Evolutionary conservation across 176 grass and related monocot genomes (phyloP).

Genomic region (barley (Hordeum vulgare)): DNA sequence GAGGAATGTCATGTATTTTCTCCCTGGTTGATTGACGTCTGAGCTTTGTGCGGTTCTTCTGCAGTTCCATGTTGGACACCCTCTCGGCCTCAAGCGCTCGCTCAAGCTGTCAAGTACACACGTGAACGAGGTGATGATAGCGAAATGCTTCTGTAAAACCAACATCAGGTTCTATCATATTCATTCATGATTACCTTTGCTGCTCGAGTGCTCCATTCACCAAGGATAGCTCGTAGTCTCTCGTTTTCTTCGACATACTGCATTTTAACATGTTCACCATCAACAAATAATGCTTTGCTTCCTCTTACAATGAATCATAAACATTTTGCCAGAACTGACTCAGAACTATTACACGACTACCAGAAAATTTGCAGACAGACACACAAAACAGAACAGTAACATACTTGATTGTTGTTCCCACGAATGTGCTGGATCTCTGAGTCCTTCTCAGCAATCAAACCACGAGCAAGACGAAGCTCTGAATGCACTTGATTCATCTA

Average conservation of each 20-base stretch:
- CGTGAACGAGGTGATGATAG: neutral
- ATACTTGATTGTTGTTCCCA: slow-evolving; percentile 76
- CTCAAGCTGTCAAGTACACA: slow-evolving; percentile 36
- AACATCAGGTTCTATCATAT: neutral
- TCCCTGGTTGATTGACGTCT: neutral
- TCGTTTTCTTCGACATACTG: slow-evolving; percentile 70
- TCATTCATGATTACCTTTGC: slow-evolving; percentile 37
- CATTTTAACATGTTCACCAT: slow-evolving; percentile 5
- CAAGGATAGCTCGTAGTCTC: slow-evolving; percentile 66
- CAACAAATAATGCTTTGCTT: neutral
- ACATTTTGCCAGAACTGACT: neutral
- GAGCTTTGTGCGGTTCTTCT: slow-evolving; percentile 26
- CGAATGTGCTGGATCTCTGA: slow-evolving; percentile 71
- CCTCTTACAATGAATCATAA: neutral
- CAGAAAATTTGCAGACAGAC: neutral
- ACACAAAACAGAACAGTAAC: neutral
- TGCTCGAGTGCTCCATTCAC: slow-evolving; percentile 71
- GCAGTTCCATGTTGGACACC: slow-evolving; percentile 36
- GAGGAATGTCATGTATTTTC: neutral
- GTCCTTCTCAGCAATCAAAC: slow-evolving; percentile 78
- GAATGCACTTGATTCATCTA: slow-evolving; percentile 98
- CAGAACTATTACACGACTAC: neutral
- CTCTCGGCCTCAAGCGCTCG: slow-evolving; percentile 53
- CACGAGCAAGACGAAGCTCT: slow-evolving; percentile 69
- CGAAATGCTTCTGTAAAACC: neutral